These are phyloP conservation scores for Theobroma cacao DNA, from an alignment of 345 rosid genomes.

Conservation along the genomic window DNA sequence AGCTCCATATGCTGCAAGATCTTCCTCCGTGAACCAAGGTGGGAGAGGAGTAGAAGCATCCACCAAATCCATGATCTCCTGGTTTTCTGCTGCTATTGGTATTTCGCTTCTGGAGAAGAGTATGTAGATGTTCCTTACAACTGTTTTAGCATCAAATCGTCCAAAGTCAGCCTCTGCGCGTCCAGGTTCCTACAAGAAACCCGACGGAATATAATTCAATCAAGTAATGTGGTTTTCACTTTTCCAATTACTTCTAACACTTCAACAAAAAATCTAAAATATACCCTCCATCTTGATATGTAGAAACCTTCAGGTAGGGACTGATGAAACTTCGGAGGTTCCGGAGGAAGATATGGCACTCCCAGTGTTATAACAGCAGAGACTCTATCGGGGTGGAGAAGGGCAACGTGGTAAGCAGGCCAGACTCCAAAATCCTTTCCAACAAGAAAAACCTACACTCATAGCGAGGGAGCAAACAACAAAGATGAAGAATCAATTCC, in stretches of 20 bases:
- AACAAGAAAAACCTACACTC: conserved; percentile 44
- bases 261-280: neutral
- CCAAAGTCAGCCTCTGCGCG: conserved; percentile 69
- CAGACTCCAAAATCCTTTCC: conserved; percentile 51
- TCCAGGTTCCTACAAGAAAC: conserved; percentile 37
- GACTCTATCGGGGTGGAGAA: conserved; percentile 45
- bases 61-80: conserved; percentile 60
- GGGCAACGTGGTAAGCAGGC: conserved; percentile 41
- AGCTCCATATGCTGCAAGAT: conserved; percentile 46
- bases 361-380: conserved; percentile 50
- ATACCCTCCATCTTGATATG: conserved; percentile 48
- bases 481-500: neutral
- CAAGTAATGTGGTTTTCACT: neutral
- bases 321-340: neutral
- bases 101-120: conserved; percentile 52
- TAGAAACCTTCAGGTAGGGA: conserved; percentile 62
- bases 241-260: neutral
- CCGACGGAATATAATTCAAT: neutral
- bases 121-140: conserved; percentile 48
- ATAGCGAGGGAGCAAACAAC: neutral
- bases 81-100: conserved; percentile 52
- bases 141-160: conserved; percentile 48
- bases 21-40: conserved; percentile 54
- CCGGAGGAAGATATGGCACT: conserved; percentile 38
- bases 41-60: conserved; percentile 54